Evolutionary conservation across 2,329 filamentous ascomycete genomes (phyloP).

Genomic region (Neofusicoccum laricinum): DNA sequence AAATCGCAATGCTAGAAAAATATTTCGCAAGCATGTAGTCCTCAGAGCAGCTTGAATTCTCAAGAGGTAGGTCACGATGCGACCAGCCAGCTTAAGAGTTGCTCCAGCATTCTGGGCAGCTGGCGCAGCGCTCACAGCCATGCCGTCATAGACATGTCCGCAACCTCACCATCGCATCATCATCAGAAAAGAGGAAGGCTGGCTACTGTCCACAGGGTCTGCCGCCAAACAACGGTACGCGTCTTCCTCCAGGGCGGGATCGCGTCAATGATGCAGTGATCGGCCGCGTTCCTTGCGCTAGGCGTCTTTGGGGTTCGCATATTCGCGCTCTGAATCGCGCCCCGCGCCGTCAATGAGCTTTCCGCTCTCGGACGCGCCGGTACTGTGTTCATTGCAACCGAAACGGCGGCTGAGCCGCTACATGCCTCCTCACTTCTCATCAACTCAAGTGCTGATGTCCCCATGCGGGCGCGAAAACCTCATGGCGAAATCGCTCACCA

Average conservation of each 20-base stretch:
- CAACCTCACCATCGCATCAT: neutral
- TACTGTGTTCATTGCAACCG: neutral
- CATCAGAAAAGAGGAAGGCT: neutral
- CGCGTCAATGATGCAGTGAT: neutral
- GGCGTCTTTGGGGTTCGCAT: neutral
- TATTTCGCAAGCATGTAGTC: neutral
- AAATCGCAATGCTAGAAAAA: neutral
- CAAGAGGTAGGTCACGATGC: neutral
- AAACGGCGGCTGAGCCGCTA: no score
- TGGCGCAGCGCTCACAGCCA: neutral
- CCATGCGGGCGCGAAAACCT: no score
- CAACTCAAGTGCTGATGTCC: no score
- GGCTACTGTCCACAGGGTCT: neutral
- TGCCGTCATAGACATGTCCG: neutral
- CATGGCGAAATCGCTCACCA: no score
- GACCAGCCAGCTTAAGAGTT: neutral
- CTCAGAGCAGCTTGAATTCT: neutral
- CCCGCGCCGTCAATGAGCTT: neutral
- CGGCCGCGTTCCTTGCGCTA: neutral
- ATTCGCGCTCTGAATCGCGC: neutral
- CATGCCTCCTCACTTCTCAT: no score
- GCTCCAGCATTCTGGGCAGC: neutral
- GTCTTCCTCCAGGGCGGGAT: neutral
- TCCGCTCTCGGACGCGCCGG: neutral
- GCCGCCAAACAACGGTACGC: neutral